Conservation (phyloP, 176 grass and related monocot genomes). For the Calamus simplicifolius region DNA sequence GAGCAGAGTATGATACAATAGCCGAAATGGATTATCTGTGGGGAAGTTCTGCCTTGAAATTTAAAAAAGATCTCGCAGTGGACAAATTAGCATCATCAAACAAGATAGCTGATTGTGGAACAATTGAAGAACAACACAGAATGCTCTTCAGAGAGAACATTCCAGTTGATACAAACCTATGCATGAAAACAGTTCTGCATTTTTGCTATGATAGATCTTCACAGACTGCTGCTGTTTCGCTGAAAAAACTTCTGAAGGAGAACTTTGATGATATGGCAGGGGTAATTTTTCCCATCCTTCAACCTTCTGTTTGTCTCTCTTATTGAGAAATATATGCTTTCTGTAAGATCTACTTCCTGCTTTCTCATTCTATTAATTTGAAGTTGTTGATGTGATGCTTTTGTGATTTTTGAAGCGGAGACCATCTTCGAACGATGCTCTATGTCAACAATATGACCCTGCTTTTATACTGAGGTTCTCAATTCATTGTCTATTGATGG, state of each 20-base stretch:
- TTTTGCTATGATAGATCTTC: conserved; percentile 67
- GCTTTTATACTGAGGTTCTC: conserved; percentile 69
- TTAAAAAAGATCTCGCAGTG: conserved; percentile 65
- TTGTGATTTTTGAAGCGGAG: conserved; percentile 28
- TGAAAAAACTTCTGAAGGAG: conserved; percentile 51
- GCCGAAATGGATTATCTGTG: conserved; percentile 86
- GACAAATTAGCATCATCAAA: conserved; percentile 36
- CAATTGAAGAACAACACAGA: conserved; percentile 44
- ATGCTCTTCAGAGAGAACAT: conserved; percentile 81
- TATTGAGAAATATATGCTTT: no score
- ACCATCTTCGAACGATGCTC: conserved; percentile 20
- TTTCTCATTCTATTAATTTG: not conserved
- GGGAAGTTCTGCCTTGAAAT: conserved; percentile 53
- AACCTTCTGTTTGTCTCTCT: conserved; percentile 14
- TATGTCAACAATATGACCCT: conserved; percentile 56
- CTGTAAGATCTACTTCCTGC: no score
- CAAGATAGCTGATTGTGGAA: conserved; percentile 30
- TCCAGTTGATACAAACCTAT: conserved; percentile 71
- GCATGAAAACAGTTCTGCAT: conserved; percentile 50
- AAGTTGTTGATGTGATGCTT: conserved; percentile 3
- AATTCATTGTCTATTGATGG: conserved; percentile 70
- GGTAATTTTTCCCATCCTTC: conserved; percentile 26
- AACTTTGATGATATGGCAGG: conserved; percentile 32
- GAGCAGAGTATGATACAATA: conserved; percentile 45
- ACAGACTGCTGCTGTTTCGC: conserved; percentile 37